A percentile compares a stretch with the other conserved stretches of the same genome.
phyloP scores from a whole-genome alignment of 192 early-diverging fungal genomes.

The Funneliformis mosseae region DNA sequence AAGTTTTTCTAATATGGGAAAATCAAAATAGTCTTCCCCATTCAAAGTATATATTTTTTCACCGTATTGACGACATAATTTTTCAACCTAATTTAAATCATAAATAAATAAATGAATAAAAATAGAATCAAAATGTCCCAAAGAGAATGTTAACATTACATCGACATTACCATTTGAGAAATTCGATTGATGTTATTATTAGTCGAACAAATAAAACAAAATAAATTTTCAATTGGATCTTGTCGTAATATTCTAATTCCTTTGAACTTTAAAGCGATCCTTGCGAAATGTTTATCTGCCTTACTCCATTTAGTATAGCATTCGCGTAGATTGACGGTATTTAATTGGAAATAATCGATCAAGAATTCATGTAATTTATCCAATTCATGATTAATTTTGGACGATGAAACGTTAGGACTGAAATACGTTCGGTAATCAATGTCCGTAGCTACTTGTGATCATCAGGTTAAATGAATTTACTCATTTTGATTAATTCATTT shows the following conservation, averaged over 20 bases:
- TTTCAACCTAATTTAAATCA: constrained; percentile 43
- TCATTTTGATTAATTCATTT: not conserved
- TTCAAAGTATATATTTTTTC: constrained; percentile 42
- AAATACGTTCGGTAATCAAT: constrained; percentile 4
- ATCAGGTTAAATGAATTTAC: not conserved
- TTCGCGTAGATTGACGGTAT: constrained; percentile 55
- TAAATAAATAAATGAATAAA: not conserved
- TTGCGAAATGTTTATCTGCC: constrained; percentile 68
- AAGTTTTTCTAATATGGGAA: constrained; percentile 65
- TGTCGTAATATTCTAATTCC: constrained; percentile 83
- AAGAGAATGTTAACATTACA: not conserved
- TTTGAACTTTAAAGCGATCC: constrained; percentile 51
- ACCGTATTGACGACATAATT: constrained; percentile 53
- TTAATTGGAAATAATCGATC: constrained; percentile 86
- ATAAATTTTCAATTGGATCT: constrained; percentile 82
- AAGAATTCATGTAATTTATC: constrained; percentile 46
- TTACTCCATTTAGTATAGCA: constrained; percentile 62
- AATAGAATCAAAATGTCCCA: not conserved
- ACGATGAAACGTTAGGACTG: not conserved
- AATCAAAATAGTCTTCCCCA: constrained; percentile 59
- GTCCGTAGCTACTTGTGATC: not conserved
- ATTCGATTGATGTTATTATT: constrained; percentile 97
- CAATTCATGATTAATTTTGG: constrained; percentile 23
- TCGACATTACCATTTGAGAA: constrained; percentile 67
- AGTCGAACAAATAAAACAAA: constrained; percentile 90